These are phyloP conservation scores for Psilocybe sp. DNA, from an alignment of 768 basidiomycete genomes.

Conservation along the genomic window DNA sequence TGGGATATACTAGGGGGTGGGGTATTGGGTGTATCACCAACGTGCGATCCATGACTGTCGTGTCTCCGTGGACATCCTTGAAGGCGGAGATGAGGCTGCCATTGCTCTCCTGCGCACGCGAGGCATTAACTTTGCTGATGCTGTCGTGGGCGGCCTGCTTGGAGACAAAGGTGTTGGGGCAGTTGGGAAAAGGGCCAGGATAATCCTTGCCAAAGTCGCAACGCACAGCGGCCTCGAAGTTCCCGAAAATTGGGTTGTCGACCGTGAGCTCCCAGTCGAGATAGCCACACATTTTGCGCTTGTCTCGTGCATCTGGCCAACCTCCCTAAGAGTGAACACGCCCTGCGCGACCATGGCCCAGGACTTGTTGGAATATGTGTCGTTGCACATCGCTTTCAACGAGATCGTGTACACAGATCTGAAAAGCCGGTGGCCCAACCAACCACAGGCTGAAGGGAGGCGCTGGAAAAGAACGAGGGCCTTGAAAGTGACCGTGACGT, in stretches of 20 bases:
- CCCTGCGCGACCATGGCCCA: constrained; percentile 90
- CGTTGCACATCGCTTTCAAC: constrained; percentile 90
- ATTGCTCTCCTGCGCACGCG: constrained; percentile 39
- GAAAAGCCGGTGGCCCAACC: constrained; percentile 86
- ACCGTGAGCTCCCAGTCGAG: constrained; percentile 90
- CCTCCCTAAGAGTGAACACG: constrained; percentile 82
- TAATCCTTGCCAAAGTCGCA: constrained; percentile 51
- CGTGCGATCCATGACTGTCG: constrained; percentile 20
- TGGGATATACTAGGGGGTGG: constrained; percentile 57
- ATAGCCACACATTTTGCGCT: constrained; percentile 89
- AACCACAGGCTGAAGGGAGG: constrained; percentile 84
- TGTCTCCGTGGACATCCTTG: constrained; percentile 14
- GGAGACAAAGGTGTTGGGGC: constrained; percentile 59
- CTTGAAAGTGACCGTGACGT: constrained; percentile 66
- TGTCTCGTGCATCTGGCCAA: constrained; percentile 99
- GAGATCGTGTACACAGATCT: constrained; percentile 93
- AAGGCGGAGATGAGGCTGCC: constrained; percentile 29
- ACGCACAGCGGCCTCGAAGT: constrained; percentile 60
- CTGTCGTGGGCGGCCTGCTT: constrained; percentile 52
- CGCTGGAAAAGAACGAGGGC: constrained; percentile 72
- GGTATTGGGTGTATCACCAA: constrained; percentile 43
- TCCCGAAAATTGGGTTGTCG: constrained; percentile 55
- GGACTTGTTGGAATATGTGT: constrained; percentile 90
- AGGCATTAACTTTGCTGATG: constrained; percentile 51
- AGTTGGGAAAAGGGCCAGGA: constrained; percentile 62